Conservation (phyloP, 495 filamentous ascomycete species). For the Talaromyces liani region DNA sequence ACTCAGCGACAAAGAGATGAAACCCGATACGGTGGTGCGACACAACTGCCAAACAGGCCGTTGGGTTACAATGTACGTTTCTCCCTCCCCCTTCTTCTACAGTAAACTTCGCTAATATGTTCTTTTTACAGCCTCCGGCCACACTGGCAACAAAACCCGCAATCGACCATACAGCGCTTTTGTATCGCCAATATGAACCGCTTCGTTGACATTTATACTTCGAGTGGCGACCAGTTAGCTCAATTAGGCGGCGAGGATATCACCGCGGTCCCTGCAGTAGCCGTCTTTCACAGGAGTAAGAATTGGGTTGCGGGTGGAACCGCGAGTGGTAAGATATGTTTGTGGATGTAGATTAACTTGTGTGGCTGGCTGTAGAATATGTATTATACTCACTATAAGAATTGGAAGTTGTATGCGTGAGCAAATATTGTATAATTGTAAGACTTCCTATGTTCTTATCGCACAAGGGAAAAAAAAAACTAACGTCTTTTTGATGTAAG, state of each 20-base stretch:
- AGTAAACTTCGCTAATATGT: slow-evolving; percentile 15
- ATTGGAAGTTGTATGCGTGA: not conserved
- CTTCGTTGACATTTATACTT: slow-evolving; percentile 83
- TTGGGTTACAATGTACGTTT: slow-evolving; percentile 62
- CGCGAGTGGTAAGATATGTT: slow-evolving; percentile 82
- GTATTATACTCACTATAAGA: not conserved
- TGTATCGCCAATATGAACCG: slow-evolving; percentile 97
- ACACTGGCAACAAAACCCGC: slow-evolving; percentile 80
- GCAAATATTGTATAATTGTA: slow-evolving; percentile 1
- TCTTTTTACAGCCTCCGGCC: slow-evolving; percentile 63
- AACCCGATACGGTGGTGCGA: slow-evolving; percentile 57
- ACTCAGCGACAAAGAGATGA: slow-evolving; percentile 53
- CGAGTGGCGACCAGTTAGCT: slow-evolving; percentile 76
- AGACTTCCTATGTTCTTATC: not conserved
- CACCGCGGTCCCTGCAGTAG: slow-evolving; percentile 88
- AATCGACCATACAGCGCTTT: slow-evolving; percentile 72
- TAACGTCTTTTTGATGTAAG: not conserved
- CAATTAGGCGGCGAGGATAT: slow-evolving; percentile 85
- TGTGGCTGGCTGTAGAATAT: not conserved
- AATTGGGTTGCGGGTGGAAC: slow-evolving; percentile 93
- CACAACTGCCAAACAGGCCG: slow-evolving; percentile 97
- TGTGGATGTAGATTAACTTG: slow-evolving; percentile 64
- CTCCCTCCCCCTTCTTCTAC: slow-evolving; percentile 6
- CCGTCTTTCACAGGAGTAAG: slow-evolving; percentile 76
- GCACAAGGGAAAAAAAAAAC: not conserved